Conservation (phyloP, 2,329 filamentous ascomycete species). For the Mollisiaceae sp. region DNA sequence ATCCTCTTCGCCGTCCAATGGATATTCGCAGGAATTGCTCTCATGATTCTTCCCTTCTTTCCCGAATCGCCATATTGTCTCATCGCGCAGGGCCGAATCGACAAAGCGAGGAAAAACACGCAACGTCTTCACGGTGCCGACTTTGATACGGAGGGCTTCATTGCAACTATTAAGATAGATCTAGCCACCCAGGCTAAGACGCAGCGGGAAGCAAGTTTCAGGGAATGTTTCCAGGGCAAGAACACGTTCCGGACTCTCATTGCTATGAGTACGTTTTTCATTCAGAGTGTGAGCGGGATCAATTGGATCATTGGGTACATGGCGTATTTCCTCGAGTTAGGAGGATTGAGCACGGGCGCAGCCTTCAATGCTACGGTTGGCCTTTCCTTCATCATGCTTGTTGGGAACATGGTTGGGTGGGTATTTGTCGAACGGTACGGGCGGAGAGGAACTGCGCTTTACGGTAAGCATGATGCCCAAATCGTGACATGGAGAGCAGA, state of each 20-base stretch:
- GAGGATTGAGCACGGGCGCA: constrained; percentile 34
- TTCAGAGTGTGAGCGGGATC: constrained; percentile 42
- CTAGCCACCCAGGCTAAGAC: constrained; percentile 16
- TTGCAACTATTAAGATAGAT: constrained; percentile 21
- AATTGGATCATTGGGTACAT: constrained; percentile 42
- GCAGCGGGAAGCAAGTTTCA: constrained; percentile 22
- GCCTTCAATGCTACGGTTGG: constrained; percentile 40
- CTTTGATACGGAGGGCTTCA: constrained; percentile 27
- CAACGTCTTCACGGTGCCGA: constrained; percentile 18
- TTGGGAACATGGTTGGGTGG: constrained; percentile 44
- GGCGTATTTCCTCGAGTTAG: constrained; percentile 41
- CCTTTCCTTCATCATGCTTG: constrained; percentile 39
- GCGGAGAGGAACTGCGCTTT: constrained; percentile 39
- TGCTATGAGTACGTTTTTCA: constrained; percentile 41
- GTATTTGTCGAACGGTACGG: constrained; percentile 42
- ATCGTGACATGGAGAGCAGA: background rate
- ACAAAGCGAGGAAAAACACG: constrained; percentile 27
- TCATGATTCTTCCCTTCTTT: constrained; percentile 49
- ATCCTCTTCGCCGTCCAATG: constrained; percentile 55
- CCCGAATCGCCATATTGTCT: constrained; percentile 56
- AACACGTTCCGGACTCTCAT: constrained; percentile 36
- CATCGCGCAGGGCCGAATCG: constrained; percentile 37
- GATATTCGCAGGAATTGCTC: constrained; percentile 53
- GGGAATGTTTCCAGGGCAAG: constrained; percentile 32
- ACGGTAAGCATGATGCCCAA: constrained; percentile 16